Percentiles rank a stretch among this genome's conserved stretches.
Conservation (phyloP, 1,284 basidiomycete species). For the Apiotrichum gamsii region DNA sequence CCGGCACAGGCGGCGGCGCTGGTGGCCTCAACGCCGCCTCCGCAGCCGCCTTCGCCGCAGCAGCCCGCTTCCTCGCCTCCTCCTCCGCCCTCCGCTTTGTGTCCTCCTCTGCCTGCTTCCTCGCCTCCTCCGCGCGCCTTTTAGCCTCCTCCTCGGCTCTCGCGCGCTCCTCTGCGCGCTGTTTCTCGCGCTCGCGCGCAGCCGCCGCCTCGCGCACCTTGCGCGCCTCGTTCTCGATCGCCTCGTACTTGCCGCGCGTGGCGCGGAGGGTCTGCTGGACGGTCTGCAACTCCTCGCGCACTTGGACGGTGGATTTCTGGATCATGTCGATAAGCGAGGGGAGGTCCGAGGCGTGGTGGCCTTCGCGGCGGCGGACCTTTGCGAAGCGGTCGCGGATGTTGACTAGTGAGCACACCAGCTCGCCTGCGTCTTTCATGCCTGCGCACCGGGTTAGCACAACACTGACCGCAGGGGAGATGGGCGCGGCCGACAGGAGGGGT, state of each 20-base stretch:
- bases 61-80: background rate
- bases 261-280: slow-evolving; percentile 21
- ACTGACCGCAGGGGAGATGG: background rate
- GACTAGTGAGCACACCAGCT: slow-evolving; percentile 19
- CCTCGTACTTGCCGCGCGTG: slow-evolving; percentile 14
- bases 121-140: slow-evolving; percentile 6
- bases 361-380: slow-evolving; percentile 26
- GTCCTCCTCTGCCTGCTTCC: slow-evolving; percentile 18
- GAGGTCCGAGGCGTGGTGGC: slow-evolving; percentile 29
- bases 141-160: slow-evolving; percentile 12
- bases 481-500: background rate
- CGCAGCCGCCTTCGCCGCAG: background rate
- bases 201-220: slow-evolving; percentile 7
- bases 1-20: background rate
- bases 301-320: slow-evolving; percentile 19
- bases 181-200: slow-evolving; percentile 3
- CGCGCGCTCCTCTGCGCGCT: slow-evolving; percentile 1
- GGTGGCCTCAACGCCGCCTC: background rate
- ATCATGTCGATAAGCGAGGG: slow-evolving; percentile 30
- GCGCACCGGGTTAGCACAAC: background rate
- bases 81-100: slow-evolving; percentile 6
- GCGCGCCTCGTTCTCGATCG: slow-evolving; percentile 15
- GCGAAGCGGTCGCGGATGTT: slow-evolving; percentile 26
- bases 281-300: slow-evolving; percentile 27
- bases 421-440: slow-evolving; percentile 17